Percentiles rank a stretch among this genome's conserved stretches.
Conservation (phyloP, 257 asterid species). For the Lycium ferocissimum region DNA sequence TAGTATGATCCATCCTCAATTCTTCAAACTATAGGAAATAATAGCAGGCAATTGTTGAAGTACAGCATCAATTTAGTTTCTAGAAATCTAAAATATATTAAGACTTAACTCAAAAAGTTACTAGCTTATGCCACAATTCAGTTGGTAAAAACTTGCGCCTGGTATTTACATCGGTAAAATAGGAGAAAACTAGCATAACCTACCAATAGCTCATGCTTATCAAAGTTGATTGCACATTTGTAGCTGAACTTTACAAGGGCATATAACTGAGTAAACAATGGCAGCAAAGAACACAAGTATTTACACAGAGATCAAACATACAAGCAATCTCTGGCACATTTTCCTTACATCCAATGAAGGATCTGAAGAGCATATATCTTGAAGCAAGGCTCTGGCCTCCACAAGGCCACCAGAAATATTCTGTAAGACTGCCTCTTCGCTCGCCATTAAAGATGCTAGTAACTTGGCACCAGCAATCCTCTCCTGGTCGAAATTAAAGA, state of each 20-base stretch:
- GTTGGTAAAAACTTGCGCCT: neutral
- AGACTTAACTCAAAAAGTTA: neutral
- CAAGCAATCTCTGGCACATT: conserved; percentile 70
- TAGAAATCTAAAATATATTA: neutral
- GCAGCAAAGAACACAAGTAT: neutral
- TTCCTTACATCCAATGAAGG: conserved; percentile 51
- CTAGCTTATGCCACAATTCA: neutral
- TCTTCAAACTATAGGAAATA: neutral
- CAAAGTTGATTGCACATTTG: neutral
- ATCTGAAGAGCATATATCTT: conserved; percentile 53
- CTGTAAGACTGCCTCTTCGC: conserved; percentile 71
- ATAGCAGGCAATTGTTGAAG: neutral
- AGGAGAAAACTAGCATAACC: neutral
- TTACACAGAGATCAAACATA: conserved; percentile 57
- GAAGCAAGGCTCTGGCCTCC: conserved; percentile 67
- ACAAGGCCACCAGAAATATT: conserved; percentile 60
- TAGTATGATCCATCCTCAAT: neutral
- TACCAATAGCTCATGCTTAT: neutral
- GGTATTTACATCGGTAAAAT: neutral
- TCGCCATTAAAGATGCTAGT: conserved; percentile 73
- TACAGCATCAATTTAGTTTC: neutral
- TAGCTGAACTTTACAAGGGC: neutral
- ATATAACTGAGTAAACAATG: neutral
- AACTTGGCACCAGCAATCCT: conserved; percentile 72
- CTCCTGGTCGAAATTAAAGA: conserved; percentile 52